Base-by-base conservation (phyloP, 305 asterid genomes). In the Fraxinus dipetala region DNA sequence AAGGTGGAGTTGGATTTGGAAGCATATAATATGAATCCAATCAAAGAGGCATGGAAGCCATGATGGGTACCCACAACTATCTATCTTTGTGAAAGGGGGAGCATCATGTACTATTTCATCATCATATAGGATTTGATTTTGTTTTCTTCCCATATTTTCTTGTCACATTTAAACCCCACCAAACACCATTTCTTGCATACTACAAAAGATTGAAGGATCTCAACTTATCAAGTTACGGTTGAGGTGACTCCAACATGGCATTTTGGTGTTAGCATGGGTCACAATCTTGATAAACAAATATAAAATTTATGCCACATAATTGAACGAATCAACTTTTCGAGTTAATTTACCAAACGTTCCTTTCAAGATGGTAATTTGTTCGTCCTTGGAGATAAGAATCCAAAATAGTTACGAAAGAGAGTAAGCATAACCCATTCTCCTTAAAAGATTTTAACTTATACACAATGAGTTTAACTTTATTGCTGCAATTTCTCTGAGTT, bases 11-110 rank as follows among this genome's bases (percentile, higher is more conserved):
- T 75, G 78, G 78, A 2, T 30, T 76, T 76, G 79, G 65, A 76
- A 76, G 67, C 79, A 76, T 76, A 45, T 45, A 76, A 76, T 26
- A 22, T 45, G 67, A 56, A 45, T 76, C 67, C 79, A 26, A 45
- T 26, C 79, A 76, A 76, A 76, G 67, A 30, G 32, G 73, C 36
- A 65, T 65, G 73, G 73, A 26, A 65, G 26, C 38, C 79, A 28
- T 28, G 43, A 48, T 76, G 79, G 79, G 79, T 26, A 76, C 69
- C 79, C 79, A 0, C 79, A 75, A 10, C 79, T 75, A 40, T 45
- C 51, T 43, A 76, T 31, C 32, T 24, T 45, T 24, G 67, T 76
- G 67, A n/a, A 74, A 75, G 36, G 51, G 16, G 48, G 51, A 4
- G 18, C 35, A 26, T 65, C 73, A 35, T 22, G 78, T 24, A 26